Conservation (phyloP, 108 stramenopile species). For the Mayamaea pseudoterrestris region DNA sequence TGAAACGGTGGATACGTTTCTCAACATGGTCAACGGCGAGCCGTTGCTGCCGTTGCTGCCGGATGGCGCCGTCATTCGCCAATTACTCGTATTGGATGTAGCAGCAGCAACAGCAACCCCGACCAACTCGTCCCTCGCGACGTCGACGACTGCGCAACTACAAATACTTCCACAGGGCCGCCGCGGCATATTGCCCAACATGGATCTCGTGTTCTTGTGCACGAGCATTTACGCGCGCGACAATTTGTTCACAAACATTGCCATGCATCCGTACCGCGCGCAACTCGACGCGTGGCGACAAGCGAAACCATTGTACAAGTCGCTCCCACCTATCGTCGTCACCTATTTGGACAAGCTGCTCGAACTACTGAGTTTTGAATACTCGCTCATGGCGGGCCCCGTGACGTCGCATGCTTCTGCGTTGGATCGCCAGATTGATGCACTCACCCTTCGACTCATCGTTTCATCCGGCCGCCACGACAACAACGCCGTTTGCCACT, state of each 20-base stretch:
- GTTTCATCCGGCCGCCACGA: neutral
- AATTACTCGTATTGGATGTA: slow-evolving; percentile 45
- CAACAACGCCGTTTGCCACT: slow-evolving; percentile 9
- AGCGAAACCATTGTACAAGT: too few relatives aligned
- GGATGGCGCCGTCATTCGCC: slow-evolving; percentile 44
- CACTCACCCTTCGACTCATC: slow-evolving; percentile 52
- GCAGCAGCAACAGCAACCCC: neutral
- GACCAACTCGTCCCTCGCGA: neutral
- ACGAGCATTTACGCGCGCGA: slow-evolving; percentile 5
- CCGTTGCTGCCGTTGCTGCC: slow-evolving; percentile 24
- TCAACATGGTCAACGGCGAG: slow-evolving; percentile 9
- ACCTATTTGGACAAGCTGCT: neutral
- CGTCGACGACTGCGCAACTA: slow-evolving; percentile 11
- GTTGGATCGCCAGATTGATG: slow-evolving; percentile 65
- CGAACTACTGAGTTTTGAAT: slow-evolving; percentile 30
- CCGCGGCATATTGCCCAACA: slow-evolving; percentile 64
- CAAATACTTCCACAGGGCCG: slow-evolving; percentile 58
- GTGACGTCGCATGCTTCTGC: slow-evolving; percentile 55
- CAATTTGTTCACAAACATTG: neutral
- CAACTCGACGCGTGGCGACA: slow-evolving; percentile 20
- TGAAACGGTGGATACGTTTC: slow-evolving; percentile 22
- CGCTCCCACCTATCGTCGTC: neutral
- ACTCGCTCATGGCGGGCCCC: slow-evolving; percentile 20
- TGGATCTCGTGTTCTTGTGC: slow-evolving; percentile 66
- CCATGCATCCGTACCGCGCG: slow-evolving; percentile 7